Percentiles rank a stretch among this genome's conserved stretches.
These are phyloP conservation scores for Eustoma russellianum DNA, from an alignment of 257 asterid species.

Conservation along the genomic window DNA sequence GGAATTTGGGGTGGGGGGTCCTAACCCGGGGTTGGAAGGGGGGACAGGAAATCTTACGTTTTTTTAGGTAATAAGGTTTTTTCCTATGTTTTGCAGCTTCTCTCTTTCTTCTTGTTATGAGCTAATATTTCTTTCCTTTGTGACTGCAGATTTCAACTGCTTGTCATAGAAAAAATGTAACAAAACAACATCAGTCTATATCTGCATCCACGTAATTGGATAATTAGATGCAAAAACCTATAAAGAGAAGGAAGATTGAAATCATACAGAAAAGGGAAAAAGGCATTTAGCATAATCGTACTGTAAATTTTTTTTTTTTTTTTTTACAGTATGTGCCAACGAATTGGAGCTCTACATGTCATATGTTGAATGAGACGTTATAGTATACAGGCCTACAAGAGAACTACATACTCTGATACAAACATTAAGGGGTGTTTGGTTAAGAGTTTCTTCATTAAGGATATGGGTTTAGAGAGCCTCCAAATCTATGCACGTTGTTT, in stretches of 20 bases:
- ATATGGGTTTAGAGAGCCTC: no score
- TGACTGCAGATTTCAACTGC: conserved; percentile 57
- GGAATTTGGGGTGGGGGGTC: no score
- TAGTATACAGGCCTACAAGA: no score
- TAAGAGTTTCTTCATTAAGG: no score
- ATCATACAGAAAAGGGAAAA: no score
- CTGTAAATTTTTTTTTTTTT: conserved; percentile 21
- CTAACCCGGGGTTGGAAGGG: no score
- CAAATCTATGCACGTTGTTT: no score
- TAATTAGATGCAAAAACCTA: background rate
- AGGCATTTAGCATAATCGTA: background rate
- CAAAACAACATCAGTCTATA: background rate
- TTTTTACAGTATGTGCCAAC: no score
- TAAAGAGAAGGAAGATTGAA: no score
- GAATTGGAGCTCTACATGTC: no score
- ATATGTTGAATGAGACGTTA: no score
- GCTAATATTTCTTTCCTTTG: conserved; percentile 58
- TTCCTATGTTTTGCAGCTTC: conserved; percentile 94
- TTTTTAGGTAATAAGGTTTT: conserved; percentile 68
- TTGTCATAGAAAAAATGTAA: conserved; percentile 31
- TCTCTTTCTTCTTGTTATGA: conserved; percentile 93
- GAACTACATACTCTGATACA: conserved; percentile 39
- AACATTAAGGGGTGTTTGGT: no score
- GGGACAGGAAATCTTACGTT: conserved; percentile 29
- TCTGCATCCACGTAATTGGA: background rate